Evolutionary conservation across 768 basidiomycete genomes (phyloP), one percentile per base, ranked within the genome.

Genomic region (Xerocomus brunneocitrinus): DNA sequence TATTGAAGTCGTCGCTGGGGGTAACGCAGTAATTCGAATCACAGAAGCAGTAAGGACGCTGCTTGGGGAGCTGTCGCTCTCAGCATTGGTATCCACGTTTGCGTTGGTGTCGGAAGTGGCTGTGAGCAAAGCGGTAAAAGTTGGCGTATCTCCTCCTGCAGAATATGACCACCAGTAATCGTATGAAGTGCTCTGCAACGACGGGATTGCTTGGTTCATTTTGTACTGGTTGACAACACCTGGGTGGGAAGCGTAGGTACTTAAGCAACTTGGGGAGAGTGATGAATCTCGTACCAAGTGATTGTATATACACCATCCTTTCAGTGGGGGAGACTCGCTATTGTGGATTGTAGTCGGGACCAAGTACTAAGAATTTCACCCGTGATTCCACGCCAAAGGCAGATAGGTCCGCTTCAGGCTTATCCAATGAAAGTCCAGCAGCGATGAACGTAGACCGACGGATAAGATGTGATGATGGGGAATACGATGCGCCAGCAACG

Each of bases 361-460:
- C 67, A 9, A 69, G 68, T 8, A 69, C 55, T 34, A 69, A 75
- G 31, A 69, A 72, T 19, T 72, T 71, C 7, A 83, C 72, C 40
- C 82, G 73, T 40, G 79, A 81, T 63, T 84, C 83, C 10, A 84
- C 83, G 43, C 80, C 76, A 47, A 83, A 73, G 3, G 83, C 83
- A 54, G 80, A 82, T 35, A 84, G 74, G 57, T 85, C 83, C 62
- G 74, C 74, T 34, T 63, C 56, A 12, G 88, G 88, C 1, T 74
- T 70, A 64, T 89, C 84, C 49, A 88, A 77, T 0, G 76, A 62
- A 50, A 90, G 81, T 6, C 89, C 88, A 10, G 88, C 88, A 28
- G 87, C 89, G 57, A 90, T 79, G 62, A 87, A 89, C 2, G 88
- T 89, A 5, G 86, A 83, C 5, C 88, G 82, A 36, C 89, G 85